Conservation (phyloP, 2,329 filamentous ascomycete genomes). For the Hortaea werneckii region DNA sequence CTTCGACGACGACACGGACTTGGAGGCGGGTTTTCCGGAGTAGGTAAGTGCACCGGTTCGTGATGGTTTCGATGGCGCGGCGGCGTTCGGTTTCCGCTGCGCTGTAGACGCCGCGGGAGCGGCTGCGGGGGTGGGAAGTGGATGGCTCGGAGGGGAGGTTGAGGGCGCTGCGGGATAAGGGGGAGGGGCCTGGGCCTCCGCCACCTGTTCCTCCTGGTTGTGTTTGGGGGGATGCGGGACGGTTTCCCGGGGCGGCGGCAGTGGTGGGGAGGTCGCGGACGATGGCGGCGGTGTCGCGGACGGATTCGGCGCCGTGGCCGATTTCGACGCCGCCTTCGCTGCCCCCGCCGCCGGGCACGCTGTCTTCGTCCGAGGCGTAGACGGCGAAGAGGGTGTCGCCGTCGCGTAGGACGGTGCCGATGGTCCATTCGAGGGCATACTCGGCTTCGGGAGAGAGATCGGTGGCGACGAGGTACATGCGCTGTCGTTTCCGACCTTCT, state of each 20-base stretch:
- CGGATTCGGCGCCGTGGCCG: constrained; percentile 63
- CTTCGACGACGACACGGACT: constrained; percentile 86
- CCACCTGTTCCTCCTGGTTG: not conserved
- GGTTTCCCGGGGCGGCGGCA: constrained; percentile 8
- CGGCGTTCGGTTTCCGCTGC: constrained; percentile 66
- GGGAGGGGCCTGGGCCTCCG: constrained; percentile 19
- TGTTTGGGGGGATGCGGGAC: constrained; percentile 7
- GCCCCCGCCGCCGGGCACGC: constrained; percentile 37
- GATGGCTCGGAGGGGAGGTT: constrained; percentile 2
- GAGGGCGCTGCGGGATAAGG: constrained; percentile 14
- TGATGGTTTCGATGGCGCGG: constrained; percentile 73
- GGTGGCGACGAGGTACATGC: constrained; percentile 91
- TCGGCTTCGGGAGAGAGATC: constrained; percentile 90
- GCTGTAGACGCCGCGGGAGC: constrained; percentile 30
- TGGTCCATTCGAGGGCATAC: constrained; percentile 94
- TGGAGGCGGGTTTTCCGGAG: constrained; percentile 86
- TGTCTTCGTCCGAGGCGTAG: constrained; percentile 86
- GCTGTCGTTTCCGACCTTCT: constrained; percentile 64
- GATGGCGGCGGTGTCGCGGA: constrained; percentile 64
- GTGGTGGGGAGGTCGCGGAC: constrained; percentile 52
- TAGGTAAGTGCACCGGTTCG: constrained; percentile 71
- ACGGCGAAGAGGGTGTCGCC: constrained; percentile 90
- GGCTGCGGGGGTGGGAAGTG: constrained; percentile 14
- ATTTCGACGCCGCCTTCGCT: constrained; percentile 43
- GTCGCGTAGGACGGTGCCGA: constrained; percentile 86